Evolutionary conservation across 345 rosid genomes (phyloP).

Genomic region (Lepidium aucheri): DNA sequence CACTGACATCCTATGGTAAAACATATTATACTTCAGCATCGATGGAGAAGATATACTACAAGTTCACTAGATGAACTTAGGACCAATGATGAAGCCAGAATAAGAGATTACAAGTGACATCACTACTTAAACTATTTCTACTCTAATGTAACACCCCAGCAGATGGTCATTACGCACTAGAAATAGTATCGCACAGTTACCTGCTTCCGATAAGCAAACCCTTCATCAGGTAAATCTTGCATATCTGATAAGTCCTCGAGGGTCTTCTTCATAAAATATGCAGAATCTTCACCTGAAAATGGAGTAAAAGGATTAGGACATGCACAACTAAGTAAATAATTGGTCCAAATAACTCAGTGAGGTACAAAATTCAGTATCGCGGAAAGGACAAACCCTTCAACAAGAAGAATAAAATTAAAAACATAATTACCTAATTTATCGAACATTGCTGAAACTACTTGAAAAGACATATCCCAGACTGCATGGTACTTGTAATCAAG

Average conservation of each 20-base stretch:
- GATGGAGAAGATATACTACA: not conserved
- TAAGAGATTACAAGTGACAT: not conserved
- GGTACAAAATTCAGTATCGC: not conserved
- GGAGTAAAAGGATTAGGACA: not conserved
- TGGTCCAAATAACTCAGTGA: not conserved
- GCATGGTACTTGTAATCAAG: conserved; percentile 74
- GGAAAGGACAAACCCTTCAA: not conserved
- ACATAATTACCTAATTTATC: conserved; percentile 64
- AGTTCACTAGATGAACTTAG: not conserved
- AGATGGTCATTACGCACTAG: not conserved
- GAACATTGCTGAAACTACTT: conserved; percentile 70
- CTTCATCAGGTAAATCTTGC: conserved; percentile 81
- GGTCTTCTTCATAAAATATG: conserved; percentile 72
- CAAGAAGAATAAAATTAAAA: not conserved
- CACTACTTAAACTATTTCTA: not conserved
- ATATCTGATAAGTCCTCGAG: conserved; percentile 73
- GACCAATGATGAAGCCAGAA: not conserved
- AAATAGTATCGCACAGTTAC: conserved; percentile 24
- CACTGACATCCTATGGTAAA: not conserved
- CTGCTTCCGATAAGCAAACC: conserved; percentile 80
- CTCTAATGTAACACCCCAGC: not conserved
- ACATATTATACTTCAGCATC: not conserved
- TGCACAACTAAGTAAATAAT: not conserved
- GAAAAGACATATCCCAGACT: conserved; percentile 80
- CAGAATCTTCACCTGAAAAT: conserved; percentile 52